Conservation (phyloP, 2,329 filamentous ascomycete genomes). For the Trichoderma oligosporum region DNA sequence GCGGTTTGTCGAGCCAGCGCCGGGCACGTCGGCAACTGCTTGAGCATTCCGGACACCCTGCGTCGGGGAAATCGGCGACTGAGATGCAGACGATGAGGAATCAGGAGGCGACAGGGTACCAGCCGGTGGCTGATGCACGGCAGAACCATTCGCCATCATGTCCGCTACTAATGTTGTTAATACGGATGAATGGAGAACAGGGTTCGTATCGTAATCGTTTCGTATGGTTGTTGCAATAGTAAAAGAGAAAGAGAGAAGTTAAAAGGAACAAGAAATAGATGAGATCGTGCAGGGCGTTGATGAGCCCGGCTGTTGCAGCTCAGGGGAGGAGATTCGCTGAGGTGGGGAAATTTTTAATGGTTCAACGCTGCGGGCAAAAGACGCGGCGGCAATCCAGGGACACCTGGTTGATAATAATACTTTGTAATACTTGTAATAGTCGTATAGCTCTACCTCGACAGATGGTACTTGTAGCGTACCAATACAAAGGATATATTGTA, state of each 20-base stretch:
- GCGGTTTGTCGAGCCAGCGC: not conserved
- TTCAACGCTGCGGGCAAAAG: conserved; percentile 1
- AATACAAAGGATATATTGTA: no score
- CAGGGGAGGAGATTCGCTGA: conserved; percentile 15
- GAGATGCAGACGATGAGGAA: conserved; percentile 15
- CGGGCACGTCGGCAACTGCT: conserved; percentile 14
- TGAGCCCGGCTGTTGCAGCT: not conserved
- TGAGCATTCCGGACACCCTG: conserved; percentile 10
- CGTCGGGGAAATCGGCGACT: conserved; percentile 20
- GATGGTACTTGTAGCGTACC: no score
- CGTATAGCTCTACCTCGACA: no score
- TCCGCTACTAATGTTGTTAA: not conserved
- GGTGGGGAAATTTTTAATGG: conserved; percentile 17
- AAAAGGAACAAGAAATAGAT: not conserved
- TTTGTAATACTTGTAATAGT: no score
- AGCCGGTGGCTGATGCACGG: conserved; percentile 18
- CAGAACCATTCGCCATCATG: conserved; percentile 18
- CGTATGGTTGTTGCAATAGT: no score
- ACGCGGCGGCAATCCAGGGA: conserved; percentile 10
- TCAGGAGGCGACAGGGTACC: conserved; percentile 18
- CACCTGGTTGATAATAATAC: not conserved
- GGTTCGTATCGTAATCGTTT: not conserved
- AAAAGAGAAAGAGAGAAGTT: not conserved
- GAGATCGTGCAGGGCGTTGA: not conserved
- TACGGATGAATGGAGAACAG: not conserved